These are phyloP conservation scores for Schizochytrium sp. DNA, from an alignment of 108 stramenopile genomes.

Conservation along the genomic window DNA sequence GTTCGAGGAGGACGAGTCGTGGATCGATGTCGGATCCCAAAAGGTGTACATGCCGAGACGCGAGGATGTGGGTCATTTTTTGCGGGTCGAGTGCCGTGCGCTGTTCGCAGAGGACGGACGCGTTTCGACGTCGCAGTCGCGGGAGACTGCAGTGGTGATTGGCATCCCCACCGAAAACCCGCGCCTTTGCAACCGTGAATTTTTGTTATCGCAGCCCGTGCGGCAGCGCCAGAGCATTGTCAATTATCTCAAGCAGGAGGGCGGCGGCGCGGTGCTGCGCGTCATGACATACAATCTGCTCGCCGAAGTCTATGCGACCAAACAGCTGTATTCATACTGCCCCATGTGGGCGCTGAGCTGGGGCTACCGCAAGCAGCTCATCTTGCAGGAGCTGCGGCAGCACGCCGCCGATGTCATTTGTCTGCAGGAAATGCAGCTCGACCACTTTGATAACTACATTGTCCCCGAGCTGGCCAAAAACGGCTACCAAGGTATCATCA, in stretches of 20 bases:
- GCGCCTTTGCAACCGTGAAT: constrained; percentile 32
- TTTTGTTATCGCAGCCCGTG: constrained; percentile 37
- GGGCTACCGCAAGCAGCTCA: constrained; percentile 85
- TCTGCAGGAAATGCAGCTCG: constrained; percentile 96
- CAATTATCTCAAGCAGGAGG: constrained; percentile 18
- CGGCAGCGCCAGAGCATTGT: constrained; percentile 18
- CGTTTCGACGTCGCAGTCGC: constrained; percentile 8
- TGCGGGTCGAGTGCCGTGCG: constrained; percentile 37
- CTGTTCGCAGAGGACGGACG: constrained; percentile 22
- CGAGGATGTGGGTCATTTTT: constrained; percentile 36
- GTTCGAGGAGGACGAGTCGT: constrained; percentile 34
- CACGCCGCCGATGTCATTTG: constrained; percentile 92
- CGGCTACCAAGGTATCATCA: constrained; percentile 92
- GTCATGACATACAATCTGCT: constrained; percentile 90
- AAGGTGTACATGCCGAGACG: constrained; percentile 29
- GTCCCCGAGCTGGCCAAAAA: constrained; percentile 72
- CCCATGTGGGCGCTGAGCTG: constrained; percentile 89
- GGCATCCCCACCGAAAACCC: constrained; percentile 13
- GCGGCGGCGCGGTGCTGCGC: constrained; percentile 72
- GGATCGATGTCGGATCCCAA: constrained; percentile 28
- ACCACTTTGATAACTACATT: constrained; percentile 83
- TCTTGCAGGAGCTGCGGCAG: constrained; percentile 74
- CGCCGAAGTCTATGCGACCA: constrained; percentile 96
- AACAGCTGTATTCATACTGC: constrained; percentile 93
- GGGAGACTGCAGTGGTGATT: not conserved